These are phyloP conservation scores for Globisporangium carolinianum DNA, from an alignment of 352 stramenopile genomes.

Conservation along the genomic window DNA sequence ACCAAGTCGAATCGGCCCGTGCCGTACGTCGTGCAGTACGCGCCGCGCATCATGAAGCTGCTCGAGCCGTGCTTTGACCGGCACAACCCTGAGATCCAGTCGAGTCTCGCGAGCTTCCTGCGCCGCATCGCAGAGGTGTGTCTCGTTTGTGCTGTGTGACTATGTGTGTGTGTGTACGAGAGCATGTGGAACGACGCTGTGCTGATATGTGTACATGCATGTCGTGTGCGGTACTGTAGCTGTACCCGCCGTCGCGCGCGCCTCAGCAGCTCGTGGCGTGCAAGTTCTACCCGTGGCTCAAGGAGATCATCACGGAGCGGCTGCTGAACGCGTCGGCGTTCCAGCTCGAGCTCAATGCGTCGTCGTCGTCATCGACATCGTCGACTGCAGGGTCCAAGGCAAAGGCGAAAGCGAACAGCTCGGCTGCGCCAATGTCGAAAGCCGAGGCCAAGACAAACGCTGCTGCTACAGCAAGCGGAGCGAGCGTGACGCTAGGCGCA, in stretches of 20 bases:
- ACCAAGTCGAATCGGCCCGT: constrained; percentile 59
- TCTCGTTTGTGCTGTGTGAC: not conserved
- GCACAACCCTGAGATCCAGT: constrained; percentile 73
- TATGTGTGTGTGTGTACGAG: not conserved
- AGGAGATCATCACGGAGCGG: constrained; percentile 79
- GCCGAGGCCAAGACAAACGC: constrained; percentile 8
- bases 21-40: constrained; percentile 84
- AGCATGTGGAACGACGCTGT: not conserved
- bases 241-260: constrained; percentile 67
- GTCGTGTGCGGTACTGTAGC: constrained; percentile 5
- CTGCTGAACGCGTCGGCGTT: constrained; percentile 56
- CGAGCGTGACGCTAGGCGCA: constrained; percentile 12
- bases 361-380: not conserved
- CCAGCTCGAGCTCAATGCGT: constrained; percentile 43
- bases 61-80: constrained; percentile 86
- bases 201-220: too few species aligned
- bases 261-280: constrained; percentile 69
- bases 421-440: constrained; percentile 4
- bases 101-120: constrained; percentile 60
- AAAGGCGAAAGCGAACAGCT: constrained; percentile 9
- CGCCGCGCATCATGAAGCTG: constrained; percentile 85
- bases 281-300: constrained; percentile 87
- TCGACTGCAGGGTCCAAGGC: constrained; percentile 9
- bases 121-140: constrained; percentile 65
- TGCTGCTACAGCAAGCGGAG: not conserved